These are phyloP conservation scores for Ogataea pilisensis DNA, from an alignment of 805 yeast genomes.

Conservation along the genomic window DNA sequence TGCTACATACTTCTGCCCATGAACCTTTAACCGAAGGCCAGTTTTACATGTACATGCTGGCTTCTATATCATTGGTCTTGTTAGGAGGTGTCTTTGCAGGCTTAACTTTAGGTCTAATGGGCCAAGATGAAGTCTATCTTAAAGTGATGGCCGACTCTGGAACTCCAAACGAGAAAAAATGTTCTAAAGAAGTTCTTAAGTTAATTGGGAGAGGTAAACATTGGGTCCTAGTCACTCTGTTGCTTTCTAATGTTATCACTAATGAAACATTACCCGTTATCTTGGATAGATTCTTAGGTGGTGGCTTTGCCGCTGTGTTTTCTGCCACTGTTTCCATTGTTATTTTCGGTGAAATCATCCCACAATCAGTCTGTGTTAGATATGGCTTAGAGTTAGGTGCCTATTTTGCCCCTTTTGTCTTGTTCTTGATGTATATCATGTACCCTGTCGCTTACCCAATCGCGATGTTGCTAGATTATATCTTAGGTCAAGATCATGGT, in stretches of 20 bases:
- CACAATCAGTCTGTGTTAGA: slow-evolving; percentile 89
- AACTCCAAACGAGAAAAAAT: slow-evolving; percentile 57
- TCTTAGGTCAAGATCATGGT: slow-evolving; percentile 94
- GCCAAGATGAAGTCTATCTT: slow-evolving; percentile 93
- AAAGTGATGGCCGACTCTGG: slow-evolving; percentile 91
- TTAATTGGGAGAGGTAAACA: slow-evolving; percentile 84
- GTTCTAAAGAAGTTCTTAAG: slow-evolving; percentile 67
- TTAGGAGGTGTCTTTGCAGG: slow-evolving; percentile 93
- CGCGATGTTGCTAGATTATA: slow-evolving; percentile 72
- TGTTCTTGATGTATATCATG: slow-evolving; percentile 78
- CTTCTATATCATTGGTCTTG: slow-evolving; percentile 60
- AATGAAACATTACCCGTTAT: slow-evolving; percentile 94
- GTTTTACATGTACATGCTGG: slow-evolving; percentile 44
- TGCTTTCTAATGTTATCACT: slow-evolving; percentile 84
- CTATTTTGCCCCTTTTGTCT: slow-evolving; percentile 83
- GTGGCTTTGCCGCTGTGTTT: slow-evolving; percentile 96
- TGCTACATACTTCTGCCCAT: slow-evolving; percentile 9
- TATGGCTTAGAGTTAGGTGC: slow-evolving; percentile 92
- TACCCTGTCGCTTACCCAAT: slow-evolving; percentile 92
- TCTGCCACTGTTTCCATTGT: slow-evolving; percentile 91
- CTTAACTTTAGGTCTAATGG: slow-evolving; percentile 93
- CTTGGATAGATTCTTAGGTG: slow-evolving; percentile 87
- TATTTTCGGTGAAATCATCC: slow-evolving; percentile 93
- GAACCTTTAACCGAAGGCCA: slow-evolving; percentile 28
- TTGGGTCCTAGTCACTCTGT: slow-evolving; percentile 89